phyloP scores from a whole-genome alignment of 2,329 filamentous ascomycete genomes.

The Aspergillus puulaauensis region DNA sequence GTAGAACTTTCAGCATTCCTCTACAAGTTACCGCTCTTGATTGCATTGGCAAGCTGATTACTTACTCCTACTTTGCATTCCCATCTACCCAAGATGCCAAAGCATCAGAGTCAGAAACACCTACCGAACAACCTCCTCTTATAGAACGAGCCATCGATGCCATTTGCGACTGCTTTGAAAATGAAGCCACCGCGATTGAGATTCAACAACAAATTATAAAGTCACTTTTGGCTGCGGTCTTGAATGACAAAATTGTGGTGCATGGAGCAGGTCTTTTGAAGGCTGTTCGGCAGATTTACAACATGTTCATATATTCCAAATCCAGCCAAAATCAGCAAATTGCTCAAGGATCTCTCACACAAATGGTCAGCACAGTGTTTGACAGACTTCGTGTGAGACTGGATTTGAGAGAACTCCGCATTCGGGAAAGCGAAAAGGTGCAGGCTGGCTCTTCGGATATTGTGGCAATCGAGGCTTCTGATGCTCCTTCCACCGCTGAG shows the following conservation, averaged over 20 bases:
- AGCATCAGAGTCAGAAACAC: conserved; percentile 23
- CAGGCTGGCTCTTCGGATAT: conserved; percentile 34
- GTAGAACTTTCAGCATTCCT: conserved; percentile 79
- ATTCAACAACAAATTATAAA: conserved; percentile 98
- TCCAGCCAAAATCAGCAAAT: conserved; percentile 95
- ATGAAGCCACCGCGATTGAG: conserved; percentile 86
- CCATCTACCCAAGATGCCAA: conserved; percentile 46
- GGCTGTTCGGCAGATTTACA: conserved; percentile 96
- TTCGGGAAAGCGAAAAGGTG: conserved; percentile 44
- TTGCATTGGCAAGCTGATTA: conserved; percentile 98
- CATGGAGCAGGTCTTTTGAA: conserved; percentile 95
- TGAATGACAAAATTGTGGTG: conserved; percentile 98
- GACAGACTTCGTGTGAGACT: conserved; percentile 86
- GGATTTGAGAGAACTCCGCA: conserved; percentile 78
- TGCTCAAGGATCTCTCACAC: conserved; percentile 91
- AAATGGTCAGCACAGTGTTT: conserved; percentile 98
- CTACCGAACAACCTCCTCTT: conserved; percentile 61
- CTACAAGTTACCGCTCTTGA: conserved; percentile 89
- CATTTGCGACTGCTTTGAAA: conserved; percentile 98
- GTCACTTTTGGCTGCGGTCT: conserved; percentile 86
- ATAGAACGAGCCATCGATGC: conserved; percentile 98
- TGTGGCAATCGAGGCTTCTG: conserved; percentile 38
- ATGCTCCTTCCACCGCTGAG: conserved; percentile 47
- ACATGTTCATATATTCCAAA: conserved; percentile 94
- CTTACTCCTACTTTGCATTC: conserved; percentile 95